phyloP scores from a whole-genome alignment of 108 stramenopile species.

The Nitzschia sp. region DNA sequence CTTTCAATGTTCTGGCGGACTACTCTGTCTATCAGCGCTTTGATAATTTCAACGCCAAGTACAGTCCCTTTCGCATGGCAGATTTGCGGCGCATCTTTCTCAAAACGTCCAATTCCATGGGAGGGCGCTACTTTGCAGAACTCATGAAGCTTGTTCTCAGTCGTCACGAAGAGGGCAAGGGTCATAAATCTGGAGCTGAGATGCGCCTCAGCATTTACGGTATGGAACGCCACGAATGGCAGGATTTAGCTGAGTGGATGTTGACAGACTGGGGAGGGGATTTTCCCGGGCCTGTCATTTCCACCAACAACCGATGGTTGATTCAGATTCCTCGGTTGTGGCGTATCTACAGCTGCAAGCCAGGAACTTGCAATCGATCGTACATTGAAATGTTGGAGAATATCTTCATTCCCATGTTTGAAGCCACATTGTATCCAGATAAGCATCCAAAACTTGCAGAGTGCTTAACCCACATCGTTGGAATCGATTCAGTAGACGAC shows the following conservation, averaged over 20 bases:
- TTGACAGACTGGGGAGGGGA: slow-evolving; percentile 73
- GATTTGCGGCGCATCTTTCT: slow-evolving; percentile 99
- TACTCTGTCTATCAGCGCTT: slow-evolving; percentile 98
- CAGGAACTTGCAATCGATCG: slow-evolving; percentile 43
- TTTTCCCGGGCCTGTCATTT: slow-evolving; percentile 83
- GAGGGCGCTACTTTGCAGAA: slow-evolving; percentile 92
- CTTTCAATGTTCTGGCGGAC: slow-evolving; percentile 98
- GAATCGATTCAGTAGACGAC: slow-evolving; percentile 99
- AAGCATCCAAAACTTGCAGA: slow-evolving; percentile 93
- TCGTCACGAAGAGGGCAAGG: slow-evolving; percentile 89
- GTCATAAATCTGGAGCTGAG: slow-evolving; percentile 90
- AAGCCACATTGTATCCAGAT: slow-evolving; percentile 93
- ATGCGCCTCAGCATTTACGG: slow-evolving; percentile 97
- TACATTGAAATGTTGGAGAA: slow-evolving; percentile 96
- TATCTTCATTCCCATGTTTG: slow-evolving; percentile 96
- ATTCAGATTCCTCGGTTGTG: slow-evolving; percentile 97
- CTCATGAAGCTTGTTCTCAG: slow-evolving; percentile 88
- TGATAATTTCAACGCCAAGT: slow-evolving; percentile 99
- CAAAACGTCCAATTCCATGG: slow-evolving; percentile 93
- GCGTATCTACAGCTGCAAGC: slow-evolving; percentile 88
- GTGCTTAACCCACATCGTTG: slow-evolving; percentile 93
- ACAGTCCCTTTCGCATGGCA: slow-evolving; percentile 96
- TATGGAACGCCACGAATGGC: slow-evolving; percentile 95
- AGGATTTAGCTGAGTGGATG: slow-evolving; percentile 85
- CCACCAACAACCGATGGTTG: slow-evolving; percentile 97